Evolutionary conservation across 2,329 filamentous ascomycete genomes (phyloP).

Genomic region (Colletotrichum orchidophilum): DNA sequence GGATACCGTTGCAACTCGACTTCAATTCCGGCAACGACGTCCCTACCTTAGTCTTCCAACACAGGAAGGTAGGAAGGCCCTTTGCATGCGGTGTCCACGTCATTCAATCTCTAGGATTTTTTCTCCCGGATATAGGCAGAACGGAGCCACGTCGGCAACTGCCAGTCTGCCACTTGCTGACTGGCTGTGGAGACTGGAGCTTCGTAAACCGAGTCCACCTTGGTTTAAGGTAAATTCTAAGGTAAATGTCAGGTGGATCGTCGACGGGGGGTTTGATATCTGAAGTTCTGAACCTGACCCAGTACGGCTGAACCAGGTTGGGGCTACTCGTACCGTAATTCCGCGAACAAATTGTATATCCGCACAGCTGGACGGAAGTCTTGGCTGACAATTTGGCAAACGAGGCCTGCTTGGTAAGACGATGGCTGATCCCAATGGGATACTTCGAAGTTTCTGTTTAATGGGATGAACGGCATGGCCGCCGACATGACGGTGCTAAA

Average conservation of each 20-base stretch:
- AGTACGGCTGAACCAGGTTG: too few relatives aligned
- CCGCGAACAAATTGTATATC: neutral
- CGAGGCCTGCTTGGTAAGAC: neutral
- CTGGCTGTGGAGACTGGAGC: neutral
- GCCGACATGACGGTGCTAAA: neutral
- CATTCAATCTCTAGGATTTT: neutral
- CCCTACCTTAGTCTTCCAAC: neutral
- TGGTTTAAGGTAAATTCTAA: neutral
- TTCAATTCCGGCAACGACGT: neutral
- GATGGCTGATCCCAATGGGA: neutral
- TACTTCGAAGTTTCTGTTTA: neutral
- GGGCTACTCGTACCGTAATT: too few relatives aligned
- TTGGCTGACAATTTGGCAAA: neutral
- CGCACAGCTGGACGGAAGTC: neutral
- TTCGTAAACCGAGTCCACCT: neutral
- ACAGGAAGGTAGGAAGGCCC: neutral
- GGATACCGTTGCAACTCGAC: neutral
- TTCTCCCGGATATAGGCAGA: slow-evolving; percentile 3
- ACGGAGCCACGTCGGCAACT: neutral
- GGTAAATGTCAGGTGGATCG: neutral
- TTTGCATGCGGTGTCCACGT: neutral
- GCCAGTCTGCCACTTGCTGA: neutral
- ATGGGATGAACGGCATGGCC: neutral
- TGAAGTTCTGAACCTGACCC: too few relatives aligned
- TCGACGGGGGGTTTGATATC: neutral